These are phyloP conservation scores for Exophiala sideris DNA, from an alignment of 2,329 filamentous ascomycete genomes.

Conservation along the genomic window DNA sequence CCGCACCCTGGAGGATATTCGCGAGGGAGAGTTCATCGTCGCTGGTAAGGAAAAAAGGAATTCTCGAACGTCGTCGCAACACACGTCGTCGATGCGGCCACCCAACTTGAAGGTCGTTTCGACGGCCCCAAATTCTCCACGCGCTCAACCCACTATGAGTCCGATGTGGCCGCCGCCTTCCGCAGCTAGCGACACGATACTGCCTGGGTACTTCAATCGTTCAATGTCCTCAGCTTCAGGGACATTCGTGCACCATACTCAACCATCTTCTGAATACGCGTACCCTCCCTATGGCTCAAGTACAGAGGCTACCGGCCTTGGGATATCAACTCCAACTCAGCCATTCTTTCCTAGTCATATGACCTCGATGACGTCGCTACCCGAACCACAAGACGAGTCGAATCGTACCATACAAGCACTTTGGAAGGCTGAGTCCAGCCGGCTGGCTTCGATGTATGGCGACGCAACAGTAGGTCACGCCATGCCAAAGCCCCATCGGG, in stretches of 20 bases:
- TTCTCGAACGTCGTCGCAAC: slow-evolving; percentile 7
- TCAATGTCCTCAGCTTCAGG: neutral
- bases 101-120: slow-evolving; percentile 9
- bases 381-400: slow-evolving; percentile 18
- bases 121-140: slow-evolving; percentile 15
- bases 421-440: slow-evolving; percentile 28
- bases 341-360: slow-evolving; percentile 8
- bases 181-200: slow-evolving; percentile 1
- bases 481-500: slow-evolving; percentile 8
- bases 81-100: slow-evolving; percentile 3
- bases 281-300: neutral
- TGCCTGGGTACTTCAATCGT: neutral
- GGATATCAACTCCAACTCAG: slow-evolving; percentile 7
- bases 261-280: neutral
- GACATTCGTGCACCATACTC: slow-evolving; percentile 1
- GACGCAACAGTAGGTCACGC: slow-evolving; percentile 14
- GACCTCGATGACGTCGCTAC: slow-evolving; percentile 19
- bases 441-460: slow-evolving; percentile 26
- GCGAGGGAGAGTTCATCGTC: slow-evolving; percentile 27
- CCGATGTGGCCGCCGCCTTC: slow-evolving; percentile 9
- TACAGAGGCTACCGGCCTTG: slow-evolving; percentile 1
- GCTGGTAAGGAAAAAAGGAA: slow-evolving; percentile 23
- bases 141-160: slow-evolving; percentile 1
- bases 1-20: slow-evolving; percentile 26
- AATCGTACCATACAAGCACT: slow-evolving; percentile 27